Base-by-base conservation (phyloP, 1,284 basidiomycete species). In the Boletus mariae region DNA sequence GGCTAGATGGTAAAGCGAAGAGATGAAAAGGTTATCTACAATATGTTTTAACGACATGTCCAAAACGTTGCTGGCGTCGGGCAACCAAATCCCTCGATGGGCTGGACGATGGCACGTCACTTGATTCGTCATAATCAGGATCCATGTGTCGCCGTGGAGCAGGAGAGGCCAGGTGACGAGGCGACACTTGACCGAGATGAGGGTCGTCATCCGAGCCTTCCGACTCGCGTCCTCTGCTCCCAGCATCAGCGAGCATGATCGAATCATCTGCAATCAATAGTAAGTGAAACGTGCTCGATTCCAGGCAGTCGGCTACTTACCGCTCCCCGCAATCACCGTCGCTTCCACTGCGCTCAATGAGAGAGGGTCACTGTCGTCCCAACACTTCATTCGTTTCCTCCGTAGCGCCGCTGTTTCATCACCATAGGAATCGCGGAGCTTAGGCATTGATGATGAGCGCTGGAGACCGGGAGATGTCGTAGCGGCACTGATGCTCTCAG, bases 141-240 rank as follows among this genome's bases (percentile, higher is more conserved):
- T 62, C 59, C 53, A 66, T 58, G n/a, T 68, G 49, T 40, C 76
- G 75, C 40, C 73, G 77, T 29, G 76, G 69, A 25, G 72, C 74
- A 7, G 85, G 85, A 8, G 85, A 88, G 40, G 81, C 78, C 26
- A 87, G 66, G 59, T 83, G 82, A 55, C 79, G 78, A 23, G 85
- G 84, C 0, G 84, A 86, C n/a, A 85, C 81, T 66, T 85, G 82
- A 1, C 84, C 83, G 25, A 80, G 55, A 58, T 75, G 74, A 1
- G 76, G 77, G 55, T 41, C 38, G 11, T 41, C 38, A 20, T 41
- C 38, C 20, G 37, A 38, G 10, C 37, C 31, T 32, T 70, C 47
- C 49, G 49, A 29, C 51, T 48, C 54, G 28, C 23, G 26, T 26
- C 38, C 40, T 23, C 20, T 40, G 38, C 46, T 51, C 38, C 41